Percentiles rank a stretch among this genome's conserved stretches.
Evolutionary conservation across 2,329 filamentous ascomycete species (phyloP).

Genomic region (Verticillium albo-atrum): DNA sequence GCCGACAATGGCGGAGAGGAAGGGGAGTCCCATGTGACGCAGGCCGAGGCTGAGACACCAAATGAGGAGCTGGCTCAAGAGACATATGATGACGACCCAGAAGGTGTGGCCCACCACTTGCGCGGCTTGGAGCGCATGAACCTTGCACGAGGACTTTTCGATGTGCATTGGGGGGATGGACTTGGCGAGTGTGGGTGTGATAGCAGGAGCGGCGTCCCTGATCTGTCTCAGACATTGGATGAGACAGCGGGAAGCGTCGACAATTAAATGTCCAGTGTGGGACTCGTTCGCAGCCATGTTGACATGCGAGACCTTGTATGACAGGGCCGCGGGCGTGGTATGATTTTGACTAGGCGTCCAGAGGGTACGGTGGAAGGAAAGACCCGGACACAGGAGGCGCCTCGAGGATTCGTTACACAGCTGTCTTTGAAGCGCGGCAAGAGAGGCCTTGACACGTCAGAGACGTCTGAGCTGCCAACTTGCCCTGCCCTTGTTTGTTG

Average conservation of each 20-base stretch:
- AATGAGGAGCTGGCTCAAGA: constrained; percentile 39
- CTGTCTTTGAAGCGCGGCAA: neutral
- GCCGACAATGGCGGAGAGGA: constrained; percentile 42
- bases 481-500: neutral
- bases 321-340: neutral
- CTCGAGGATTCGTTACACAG: neutral
- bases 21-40: constrained; percentile 27
- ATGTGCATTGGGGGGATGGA: neutral
- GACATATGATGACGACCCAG: constrained; percentile 29
- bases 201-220: neutral
- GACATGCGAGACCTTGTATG: neutral
- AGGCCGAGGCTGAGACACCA: constrained; percentile 36
- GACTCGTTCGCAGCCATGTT: neutral
- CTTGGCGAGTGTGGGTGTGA: neutral
- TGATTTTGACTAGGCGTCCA: neutral
- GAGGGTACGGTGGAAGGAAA: neutral
- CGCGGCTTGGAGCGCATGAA: neutral
- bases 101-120: constrained; percentile 18
- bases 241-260: neutral
- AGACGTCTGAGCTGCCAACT: neutral
- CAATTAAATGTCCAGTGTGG: neutral
- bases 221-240: neutral
- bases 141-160: neutral
- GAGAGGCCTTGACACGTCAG: neutral
- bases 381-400: neutral